Percentiles rank a stretch among this genome's conserved stretches.
phyloP scores from a whole-genome alignment of 495 filamentous ascomycete genomes.

The Daldinia grandis region DNA sequence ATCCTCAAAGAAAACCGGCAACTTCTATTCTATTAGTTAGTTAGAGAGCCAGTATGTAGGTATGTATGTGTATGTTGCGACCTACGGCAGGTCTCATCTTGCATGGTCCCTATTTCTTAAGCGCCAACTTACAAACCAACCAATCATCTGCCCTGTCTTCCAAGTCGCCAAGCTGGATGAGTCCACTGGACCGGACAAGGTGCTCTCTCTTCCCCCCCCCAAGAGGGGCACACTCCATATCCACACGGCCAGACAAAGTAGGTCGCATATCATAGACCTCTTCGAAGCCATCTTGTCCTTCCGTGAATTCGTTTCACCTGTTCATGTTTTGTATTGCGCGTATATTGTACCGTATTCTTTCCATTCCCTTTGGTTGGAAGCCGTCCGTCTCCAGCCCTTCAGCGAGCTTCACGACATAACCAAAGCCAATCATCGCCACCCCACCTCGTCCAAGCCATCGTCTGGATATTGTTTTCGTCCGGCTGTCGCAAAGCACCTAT shows the following conservation, averaged over 20 bases:
- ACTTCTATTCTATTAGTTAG: constrained; percentile 12
- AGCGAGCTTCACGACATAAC: constrained; percentile 19
- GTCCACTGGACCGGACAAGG: constrained; percentile 31
- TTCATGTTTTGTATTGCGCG: constrained; percentile 18
- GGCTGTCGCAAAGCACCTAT: constrained; percentile 41
- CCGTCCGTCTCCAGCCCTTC: constrained; percentile 24
- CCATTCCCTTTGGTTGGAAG: constrained; percentile 8
- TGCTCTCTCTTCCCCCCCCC: constrained; percentile 25
- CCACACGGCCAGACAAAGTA: constrained; percentile 25
- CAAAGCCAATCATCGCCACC: constrained; percentile 37
- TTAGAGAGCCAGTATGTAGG: constrained; percentile 29
- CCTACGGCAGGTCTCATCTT: constrained; percentile 14
- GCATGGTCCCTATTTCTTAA: constrained; percentile 38
- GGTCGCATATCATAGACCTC: constrained; percentile 43
- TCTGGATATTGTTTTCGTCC: constrained; percentile 6
- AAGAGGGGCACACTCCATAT: constrained; percentile 9
- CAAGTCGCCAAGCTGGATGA: constrained; percentile 31
- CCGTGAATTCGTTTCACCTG: constrained; percentile 33
- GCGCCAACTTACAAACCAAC: constrained; percentile 28
- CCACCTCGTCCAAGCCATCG: constrained; percentile 18
- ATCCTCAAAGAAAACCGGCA: constrained; percentile 24
- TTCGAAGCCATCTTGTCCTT: constrained; percentile 30
- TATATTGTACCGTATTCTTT: constrained; percentile 24
- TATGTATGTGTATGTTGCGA: constrained; percentile 27
- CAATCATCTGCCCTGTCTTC: constrained; percentile 33